A percentile compares a stretch with the other conserved stretches of the same genome.
Evolutionary conservation across 2,329 filamentous ascomycete species (phyloP).

Genomic region (Leptodontidium sp.): DNA sequence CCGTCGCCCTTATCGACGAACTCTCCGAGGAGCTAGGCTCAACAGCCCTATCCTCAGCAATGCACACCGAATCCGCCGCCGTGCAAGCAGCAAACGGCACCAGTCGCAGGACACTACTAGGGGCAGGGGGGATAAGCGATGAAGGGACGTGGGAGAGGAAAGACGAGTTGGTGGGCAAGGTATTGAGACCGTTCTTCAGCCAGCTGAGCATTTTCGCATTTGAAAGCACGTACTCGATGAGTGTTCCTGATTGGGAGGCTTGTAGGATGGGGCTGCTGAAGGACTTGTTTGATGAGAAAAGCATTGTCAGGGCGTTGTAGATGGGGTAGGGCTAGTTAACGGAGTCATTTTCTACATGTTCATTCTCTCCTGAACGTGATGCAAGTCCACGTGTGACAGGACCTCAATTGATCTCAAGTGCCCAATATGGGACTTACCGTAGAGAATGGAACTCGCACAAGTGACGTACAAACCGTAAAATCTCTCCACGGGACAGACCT

Average conservation of each 20-base stretch:
- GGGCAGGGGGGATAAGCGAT: constrained; percentile 57
- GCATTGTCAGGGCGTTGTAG: constrained; percentile 62
- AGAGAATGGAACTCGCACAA: too few relatives aligned
- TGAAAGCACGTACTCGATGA: constrained; percentile 91
- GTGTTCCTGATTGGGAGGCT: constrained; percentile 67
- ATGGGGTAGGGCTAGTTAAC: background rate
- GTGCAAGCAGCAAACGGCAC: constrained; percentile 38
- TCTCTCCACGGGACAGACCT: too few relatives aligned
- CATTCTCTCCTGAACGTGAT: background rate
- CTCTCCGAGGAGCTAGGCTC: constrained; percentile 75
- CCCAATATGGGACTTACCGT: too few relatives aligned
- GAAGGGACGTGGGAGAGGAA: constrained; percentile 65
- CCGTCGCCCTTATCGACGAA: constrained; percentile 83
- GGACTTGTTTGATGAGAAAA: constrained; percentile 84
- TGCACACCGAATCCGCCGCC: constrained; percentile 37
- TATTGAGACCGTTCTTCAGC: constrained; percentile 88
- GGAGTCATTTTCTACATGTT: background rate
- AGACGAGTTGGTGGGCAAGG: constrained; percentile 76
- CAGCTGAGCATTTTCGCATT: constrained; percentile 93
- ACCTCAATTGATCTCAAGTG: too few relatives aligned
- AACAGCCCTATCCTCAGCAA: constrained; percentile 35
- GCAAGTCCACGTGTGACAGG: too few relatives aligned
- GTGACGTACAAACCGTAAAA: too few relatives aligned
- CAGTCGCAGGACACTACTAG: constrained; percentile 52
- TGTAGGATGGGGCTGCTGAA: constrained; percentile 71